Evolutionary conservation across 805 yeast genomes (phyloP).

Genomic region (Maudiozyma barnettii): DNA sequence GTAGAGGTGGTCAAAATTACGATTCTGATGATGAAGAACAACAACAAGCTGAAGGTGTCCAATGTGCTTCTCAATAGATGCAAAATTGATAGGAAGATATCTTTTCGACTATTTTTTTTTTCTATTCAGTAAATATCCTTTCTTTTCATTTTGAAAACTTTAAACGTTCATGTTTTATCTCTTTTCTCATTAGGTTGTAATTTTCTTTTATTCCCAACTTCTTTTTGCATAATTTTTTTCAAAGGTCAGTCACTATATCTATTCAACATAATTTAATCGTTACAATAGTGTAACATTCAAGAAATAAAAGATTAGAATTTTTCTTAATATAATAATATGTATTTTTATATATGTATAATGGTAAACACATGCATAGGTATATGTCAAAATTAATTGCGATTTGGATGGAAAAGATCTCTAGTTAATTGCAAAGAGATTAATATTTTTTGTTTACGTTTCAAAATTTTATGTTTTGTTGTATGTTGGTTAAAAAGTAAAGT

Average conservation of each 20-base stretch:
- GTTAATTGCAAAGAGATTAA: too few species aligned
- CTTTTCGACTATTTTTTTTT: not conserved
- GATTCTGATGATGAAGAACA: conserved; percentile 52
- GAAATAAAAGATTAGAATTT: not conserved
- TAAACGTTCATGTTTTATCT: not conserved
- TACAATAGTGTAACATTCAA: not conserved
- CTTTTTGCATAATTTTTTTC: not conserved
- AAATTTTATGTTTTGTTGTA: too few species aligned
- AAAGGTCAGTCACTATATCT: not conserved
- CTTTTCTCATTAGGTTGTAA: not conserved
- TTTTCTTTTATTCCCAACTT: too few species aligned
- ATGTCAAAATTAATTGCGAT: too few species aligned
- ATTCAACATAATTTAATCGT: not conserved
- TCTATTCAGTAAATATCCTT: not conserved
- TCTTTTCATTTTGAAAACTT: not conserved
- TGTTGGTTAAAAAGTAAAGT: too few species aligned
- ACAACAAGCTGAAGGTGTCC: conserved; percentile 32
- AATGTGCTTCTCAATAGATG: conserved; percentile 83
- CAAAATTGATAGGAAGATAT: not conserved
- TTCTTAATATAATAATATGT: not conserved
- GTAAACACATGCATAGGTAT: not conserved
- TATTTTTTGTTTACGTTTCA: too few species aligned
- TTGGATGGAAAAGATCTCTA: too few species aligned
- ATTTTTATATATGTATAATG: not conserved
- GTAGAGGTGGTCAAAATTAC: conserved; percentile 30